Evolutionary conservation across 78 protist genomes (phyloP).

Genomic region (Anaeramoeba ignava): DNA sequence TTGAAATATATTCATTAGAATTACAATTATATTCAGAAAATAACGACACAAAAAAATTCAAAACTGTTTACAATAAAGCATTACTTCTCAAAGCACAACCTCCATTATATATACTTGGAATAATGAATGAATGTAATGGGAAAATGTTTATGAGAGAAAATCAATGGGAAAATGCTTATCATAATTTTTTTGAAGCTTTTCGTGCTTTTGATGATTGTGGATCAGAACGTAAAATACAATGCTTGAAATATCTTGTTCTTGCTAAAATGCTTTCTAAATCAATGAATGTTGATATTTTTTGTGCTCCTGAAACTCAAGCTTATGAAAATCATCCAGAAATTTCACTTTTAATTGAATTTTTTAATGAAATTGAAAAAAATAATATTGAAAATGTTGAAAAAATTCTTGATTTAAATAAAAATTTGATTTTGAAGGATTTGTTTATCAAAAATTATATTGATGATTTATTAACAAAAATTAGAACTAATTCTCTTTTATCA

Average conservation of each 20-base stretch:
- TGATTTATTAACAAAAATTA: no score
- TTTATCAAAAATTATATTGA: conserved; percentile 69
- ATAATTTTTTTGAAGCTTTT: conserved; percentile 92
- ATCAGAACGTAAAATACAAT: conserved; percentile 54
- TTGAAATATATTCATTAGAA: conserved; percentile 83
- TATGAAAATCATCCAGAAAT: conserved; percentile 86
- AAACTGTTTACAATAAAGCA: conserved; percentile 43
- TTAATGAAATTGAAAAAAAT: conserved; percentile 16
- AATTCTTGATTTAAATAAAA: conserved; percentile 37
- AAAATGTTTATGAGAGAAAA: conserved; percentile 81
- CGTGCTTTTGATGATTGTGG: conserved; percentile 87
- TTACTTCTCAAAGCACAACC: conserved; percentile 68
- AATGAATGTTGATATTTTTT: conserved; percentile 75
- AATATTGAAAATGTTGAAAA: conserved; percentile 67
- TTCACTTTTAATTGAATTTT: conserved; percentile 69
- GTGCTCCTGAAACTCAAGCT: conserved; percentile 73
- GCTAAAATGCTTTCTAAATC: conserved; percentile 77
- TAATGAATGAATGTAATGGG: conserved; percentile 83
- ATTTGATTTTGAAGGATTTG: conserved; percentile 73
- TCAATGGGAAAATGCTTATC: conserved; percentile 66
- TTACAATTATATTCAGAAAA: conserved; percentile 79
- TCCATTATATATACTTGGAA: conserved; percentile 84
- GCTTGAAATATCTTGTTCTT: conserved; percentile 74
- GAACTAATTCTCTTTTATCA: conserved; percentile 60
- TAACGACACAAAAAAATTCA: conserved; percentile 61